Conservation (phyloP, 1,284 basidiomycete species). For the Cutaneotrichosporon sp. region DNA sequence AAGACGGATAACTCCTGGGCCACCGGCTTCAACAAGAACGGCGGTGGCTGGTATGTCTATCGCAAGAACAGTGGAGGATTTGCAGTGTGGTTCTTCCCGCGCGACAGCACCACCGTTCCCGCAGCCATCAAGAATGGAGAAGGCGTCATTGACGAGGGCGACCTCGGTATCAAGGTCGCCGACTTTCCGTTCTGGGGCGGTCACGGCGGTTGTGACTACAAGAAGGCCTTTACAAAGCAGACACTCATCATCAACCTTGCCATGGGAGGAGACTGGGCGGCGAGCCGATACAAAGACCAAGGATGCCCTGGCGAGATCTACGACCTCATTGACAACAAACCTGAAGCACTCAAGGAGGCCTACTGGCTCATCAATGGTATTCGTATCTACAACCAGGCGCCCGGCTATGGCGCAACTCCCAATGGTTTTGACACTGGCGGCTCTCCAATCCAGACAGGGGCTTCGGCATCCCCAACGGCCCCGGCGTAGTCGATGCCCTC, state of each 20-base stretch:
- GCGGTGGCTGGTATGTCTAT: constrained; percentile 73
- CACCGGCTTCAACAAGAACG: constrained; percentile 47
- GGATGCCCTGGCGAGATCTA: neutral
- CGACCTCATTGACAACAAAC: constrained; percentile 47
- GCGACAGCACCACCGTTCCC: constrained; percentile 3
- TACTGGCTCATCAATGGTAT: constrained; percentile 62
- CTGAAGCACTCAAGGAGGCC: constrained; percentile 55
- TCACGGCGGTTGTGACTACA: neutral
- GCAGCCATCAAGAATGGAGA: neutral
- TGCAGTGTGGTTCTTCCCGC: constrained; percentile 13
- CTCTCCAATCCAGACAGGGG: neutral
- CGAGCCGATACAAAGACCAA: neutral
- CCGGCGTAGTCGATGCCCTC: neutral
- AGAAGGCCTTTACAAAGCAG: constrained; percentile 6
- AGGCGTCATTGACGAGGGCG: constrained; percentile 2
- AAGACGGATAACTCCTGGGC: constrained; percentile 18
- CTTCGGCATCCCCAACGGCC: neutral
- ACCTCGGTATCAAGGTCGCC: constrained; percentile 7
- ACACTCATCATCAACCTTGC: constrained; percentile 40
- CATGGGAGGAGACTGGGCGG: constrained; percentile 45
- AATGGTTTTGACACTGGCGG: neutral
- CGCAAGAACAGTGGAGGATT: constrained; percentile 28
- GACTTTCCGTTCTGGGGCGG: constrained; percentile 17
- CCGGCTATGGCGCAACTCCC: neutral
- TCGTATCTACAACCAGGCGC: constrained; percentile 52